Evolutionary conservation across 2,329 filamentous ascomycete species (phyloP), one percentile per base, ranked within the genome.

Genomic region (Neopestalotiopsis rosae): DNA sequence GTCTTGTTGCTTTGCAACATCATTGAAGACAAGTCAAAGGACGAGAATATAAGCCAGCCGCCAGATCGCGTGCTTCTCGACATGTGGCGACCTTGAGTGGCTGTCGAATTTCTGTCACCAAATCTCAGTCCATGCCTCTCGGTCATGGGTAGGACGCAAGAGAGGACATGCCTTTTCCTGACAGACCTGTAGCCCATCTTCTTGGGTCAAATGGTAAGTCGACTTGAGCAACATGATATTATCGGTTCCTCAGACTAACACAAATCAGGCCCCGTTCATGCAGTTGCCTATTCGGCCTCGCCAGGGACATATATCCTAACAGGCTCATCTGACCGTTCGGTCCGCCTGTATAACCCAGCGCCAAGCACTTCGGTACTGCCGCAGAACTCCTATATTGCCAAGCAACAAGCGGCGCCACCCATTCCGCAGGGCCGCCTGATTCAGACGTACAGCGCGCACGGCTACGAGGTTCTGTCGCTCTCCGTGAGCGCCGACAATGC

Each of bases 381-480:
- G 3, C 17, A 67, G 59, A n/a, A 70, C 62, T 30, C 70, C 34
- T 71, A 75, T 71, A 76, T 78, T 66, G 79, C 78, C 77, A 83
- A 76, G 75, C 74, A 77, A 79, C 76, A 77, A 78, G 80, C 73
- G 52, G 77, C 72, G 61, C 62, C 72, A 3, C 49, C 72, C 1
- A 71, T 83, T 5, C 84, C 86, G 0, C 77, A 86, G 69, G 87
- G 86, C 73, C 84, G 85, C 1, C 90, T 96, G 3, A 94, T 99
- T 77, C 95, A 98, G 81, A 93, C 90, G 45, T 99, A 97, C 83
- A 85, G 90, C 45, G 94, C 93, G 2, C 96, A 99, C 81, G 95
- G 94, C 73, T 97, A 99, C 83, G 92, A 95, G 74, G 92, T 99
- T 7, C 90, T 98, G 70, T 92, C 93, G 73, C 86, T 99, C 52